A percentile compares a stretch with the other conserved stretches of the same genome.
Conservation (phyloP, 1,139 yeast species). For the Sugiyamaella grinbergsii region DNA sequence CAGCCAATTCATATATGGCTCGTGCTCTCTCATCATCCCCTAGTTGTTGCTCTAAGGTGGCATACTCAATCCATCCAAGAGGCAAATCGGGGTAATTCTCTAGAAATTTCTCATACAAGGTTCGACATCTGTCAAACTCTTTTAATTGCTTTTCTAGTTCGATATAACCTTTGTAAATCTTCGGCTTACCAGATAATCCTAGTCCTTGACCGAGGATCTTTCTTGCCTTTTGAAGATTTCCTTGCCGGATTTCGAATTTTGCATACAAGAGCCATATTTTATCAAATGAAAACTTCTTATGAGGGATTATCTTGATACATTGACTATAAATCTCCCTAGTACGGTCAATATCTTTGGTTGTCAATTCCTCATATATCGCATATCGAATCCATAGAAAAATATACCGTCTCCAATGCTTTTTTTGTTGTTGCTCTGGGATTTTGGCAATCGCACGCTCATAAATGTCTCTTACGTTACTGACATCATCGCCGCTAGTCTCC, state of each 20-base stretch:
- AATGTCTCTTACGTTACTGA: constrained; percentile 39
- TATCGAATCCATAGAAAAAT: constrained; percentile 70
- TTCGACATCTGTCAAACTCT: constrained; percentile 67
- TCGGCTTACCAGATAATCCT: constrained; percentile 59
- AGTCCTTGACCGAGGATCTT: constrained; percentile 72
- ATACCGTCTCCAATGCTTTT: constrained; percentile 63
- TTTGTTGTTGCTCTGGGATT: constrained; percentile 44
- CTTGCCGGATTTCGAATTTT: constrained; percentile 72
- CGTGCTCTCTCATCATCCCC: constrained; percentile 73
- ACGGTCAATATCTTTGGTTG: constrained; percentile 46
- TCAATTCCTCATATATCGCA: constrained; percentile 64
- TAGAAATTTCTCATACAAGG: constrained; percentile 66
- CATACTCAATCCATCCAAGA: constrained; percentile 58
- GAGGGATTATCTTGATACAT: constrained; percentile 57
- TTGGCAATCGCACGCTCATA: constrained; percentile 54
- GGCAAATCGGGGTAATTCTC: constrained; percentile 53
- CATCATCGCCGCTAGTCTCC: constrained; percentile 40
- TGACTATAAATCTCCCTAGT: constrained; percentile 57
- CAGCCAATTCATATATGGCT: constrained; percentile 60
- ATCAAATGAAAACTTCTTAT: constrained; percentile 61
- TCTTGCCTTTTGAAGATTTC: constrained; percentile 55
- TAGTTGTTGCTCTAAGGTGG: constrained; percentile 65
- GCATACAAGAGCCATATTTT: constrained; percentile 75
- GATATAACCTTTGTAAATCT: constrained; percentile 66
- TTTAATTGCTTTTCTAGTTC: constrained; percentile 49